A percentile compares a stretch with the other conserved stretches of the same genome.
phyloP scores from a whole-genome alignment of 306 rosid species.

The Albizia julibrissin region DNA sequence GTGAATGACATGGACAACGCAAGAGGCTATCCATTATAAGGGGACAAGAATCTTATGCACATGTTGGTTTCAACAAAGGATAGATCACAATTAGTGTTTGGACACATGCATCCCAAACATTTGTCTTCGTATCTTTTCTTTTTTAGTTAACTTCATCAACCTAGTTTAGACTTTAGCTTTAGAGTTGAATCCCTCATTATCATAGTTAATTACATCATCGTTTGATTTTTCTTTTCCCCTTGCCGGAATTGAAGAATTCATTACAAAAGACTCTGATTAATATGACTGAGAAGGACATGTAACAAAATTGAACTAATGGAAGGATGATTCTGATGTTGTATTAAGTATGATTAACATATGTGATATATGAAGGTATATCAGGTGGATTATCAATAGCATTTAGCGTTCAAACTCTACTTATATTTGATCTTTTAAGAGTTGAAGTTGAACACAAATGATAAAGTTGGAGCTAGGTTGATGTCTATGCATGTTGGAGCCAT shows the following conservation, averaged over 20 bases:
- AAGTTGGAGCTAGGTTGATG: no score
- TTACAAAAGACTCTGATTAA: neutral
- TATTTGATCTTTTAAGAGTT: neutral
- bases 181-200: neutral
- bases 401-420: no score
- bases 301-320: neutral
- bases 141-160: neutral
- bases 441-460: neutral
- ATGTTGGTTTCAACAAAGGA: constrained; percentile 25
- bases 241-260: neutral
- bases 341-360: neutral
- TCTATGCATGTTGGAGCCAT: neutral
- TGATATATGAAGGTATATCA: neutral
- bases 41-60: constrained; percentile 38
- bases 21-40: neutral
- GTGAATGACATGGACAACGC: constrained; percentile 19
- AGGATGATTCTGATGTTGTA: neutral
- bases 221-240: neutral
- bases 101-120: constrained; percentile 28
- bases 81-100: constrained; percentile 2
- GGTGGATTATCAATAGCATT: neutral
- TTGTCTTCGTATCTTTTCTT: neutral
- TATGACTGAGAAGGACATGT: neutral
- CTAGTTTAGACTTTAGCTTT: neutral
- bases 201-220: neutral